A percentile compares a stretch with the other conserved stretches of the same genome.
phyloP scores from a whole-genome alignment of 495 filamentous ascomycete genomes.

The Aspergillus wentii region DNA sequence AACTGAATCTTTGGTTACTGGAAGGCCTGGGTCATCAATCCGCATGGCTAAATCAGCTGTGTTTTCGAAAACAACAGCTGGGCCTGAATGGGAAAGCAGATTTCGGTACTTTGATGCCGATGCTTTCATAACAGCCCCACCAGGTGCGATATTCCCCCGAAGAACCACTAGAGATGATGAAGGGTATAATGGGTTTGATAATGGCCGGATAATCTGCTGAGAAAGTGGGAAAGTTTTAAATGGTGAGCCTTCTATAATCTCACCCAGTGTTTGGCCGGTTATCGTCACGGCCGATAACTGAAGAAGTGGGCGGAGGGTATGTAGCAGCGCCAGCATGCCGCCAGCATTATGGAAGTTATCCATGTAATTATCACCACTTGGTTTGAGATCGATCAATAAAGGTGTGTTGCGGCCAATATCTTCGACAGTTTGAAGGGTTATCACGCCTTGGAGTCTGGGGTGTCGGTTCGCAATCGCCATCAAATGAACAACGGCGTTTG shows the following conservation, averaged over 20 bases:
- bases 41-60: constrained; percentile 51
- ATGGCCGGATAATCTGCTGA: constrained; percentile 44
- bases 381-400: constrained; percentile 62
- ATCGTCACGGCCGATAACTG: constrained; percentile 53
- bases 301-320: constrained; percentile 52
- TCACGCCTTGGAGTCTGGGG: constrained; percentile 45
- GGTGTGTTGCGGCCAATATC: constrained; percentile 56
- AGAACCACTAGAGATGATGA: constrained; percentile 50
- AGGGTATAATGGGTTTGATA: constrained; percentile 50
- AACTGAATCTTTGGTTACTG: constrained; percentile 48
- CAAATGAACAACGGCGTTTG: constrained; percentile 64
- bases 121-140: constrained; percentile 59
- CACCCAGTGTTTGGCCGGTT: constrained; percentile 53
- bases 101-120: constrained; percentile 52
- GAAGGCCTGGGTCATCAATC: constrained; percentile 51
- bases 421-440: constrained; percentile 55
- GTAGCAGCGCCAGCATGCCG: constrained; percentile 56
- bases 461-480: constrained; percentile 61
- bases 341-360: constrained; percentile 66
- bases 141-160: constrained; percentile 50
- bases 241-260: constrained; percentile 43
- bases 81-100: constrained; percentile 48
- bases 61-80: constrained; percentile 55
- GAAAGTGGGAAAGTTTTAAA: constrained; percentile 38
- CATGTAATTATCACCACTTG: constrained; percentile 67